phyloP scores from a whole-genome alignment of 169 alveolate genomes.

The Neospora caninum region DNA sequence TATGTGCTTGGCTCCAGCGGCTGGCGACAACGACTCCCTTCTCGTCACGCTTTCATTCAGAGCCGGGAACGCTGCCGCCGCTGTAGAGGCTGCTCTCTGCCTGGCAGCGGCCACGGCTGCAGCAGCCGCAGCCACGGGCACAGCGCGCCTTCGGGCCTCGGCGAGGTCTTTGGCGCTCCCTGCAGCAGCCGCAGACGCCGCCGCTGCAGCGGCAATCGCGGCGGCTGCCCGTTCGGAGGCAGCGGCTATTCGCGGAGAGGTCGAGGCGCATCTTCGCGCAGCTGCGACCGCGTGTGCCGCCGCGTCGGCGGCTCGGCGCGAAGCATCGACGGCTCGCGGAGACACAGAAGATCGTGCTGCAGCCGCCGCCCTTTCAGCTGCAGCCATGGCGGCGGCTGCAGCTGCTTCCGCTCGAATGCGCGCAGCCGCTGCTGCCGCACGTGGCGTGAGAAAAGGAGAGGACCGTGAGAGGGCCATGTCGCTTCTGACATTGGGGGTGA shows the following conservation, averaged over 20 bases:
- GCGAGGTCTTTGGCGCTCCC: background rate
- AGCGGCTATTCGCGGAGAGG: conserved; percentile 7
- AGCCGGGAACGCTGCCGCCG: too few relatives aligned
- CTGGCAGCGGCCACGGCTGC: conserved; percentile 29
- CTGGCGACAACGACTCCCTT: too few relatives aligned
- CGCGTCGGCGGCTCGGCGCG: conserved; percentile 16
- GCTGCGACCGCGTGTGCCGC: conserved; percentile 22
- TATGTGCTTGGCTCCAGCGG: too few relatives aligned
- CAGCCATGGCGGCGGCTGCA: conserved; percentile 61
- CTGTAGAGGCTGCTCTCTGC: background rate
- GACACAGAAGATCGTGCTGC: conserved; percentile 18
- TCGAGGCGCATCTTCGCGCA: conserved; percentile 11
- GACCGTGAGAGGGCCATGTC: background rate
- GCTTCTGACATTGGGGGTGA: background rate
- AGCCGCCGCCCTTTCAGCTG: conserved; percentile 60
- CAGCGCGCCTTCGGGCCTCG: background rate
- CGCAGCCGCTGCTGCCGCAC: conserved; percentile 48
- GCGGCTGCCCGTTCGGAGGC: conserved; percentile 46
- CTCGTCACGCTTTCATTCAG: too few relatives aligned
- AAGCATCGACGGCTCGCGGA: background rate
- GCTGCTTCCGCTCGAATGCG: conserved; percentile 54
- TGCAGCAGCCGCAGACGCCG: conserved; percentile 24
- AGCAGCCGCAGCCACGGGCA: conserved; percentile 14
- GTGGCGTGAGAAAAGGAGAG: background rate
- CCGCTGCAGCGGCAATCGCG: conserved; percentile 26